phyloP scores from a whole-genome alignment of 305 asterid species.

The Petunia hybrid region DNA sequence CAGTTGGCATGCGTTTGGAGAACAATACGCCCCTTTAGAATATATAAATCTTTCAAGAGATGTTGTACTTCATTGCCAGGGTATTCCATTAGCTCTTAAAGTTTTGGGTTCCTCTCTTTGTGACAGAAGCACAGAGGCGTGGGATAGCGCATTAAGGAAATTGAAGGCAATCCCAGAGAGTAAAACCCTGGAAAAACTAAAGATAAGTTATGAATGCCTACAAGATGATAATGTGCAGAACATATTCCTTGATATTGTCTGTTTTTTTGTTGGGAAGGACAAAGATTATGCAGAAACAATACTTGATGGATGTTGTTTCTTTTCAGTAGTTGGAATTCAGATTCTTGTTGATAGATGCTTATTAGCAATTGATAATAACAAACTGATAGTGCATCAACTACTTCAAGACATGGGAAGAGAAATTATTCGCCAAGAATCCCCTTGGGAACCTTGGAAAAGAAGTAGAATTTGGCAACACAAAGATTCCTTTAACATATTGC shows the following conservation, averaged over 20 bases:
- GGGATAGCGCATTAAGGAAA: not conserved
- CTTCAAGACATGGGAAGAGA: not conserved
- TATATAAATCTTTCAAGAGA: not conserved
- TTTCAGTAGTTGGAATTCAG: not conserved
- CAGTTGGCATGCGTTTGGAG: not conserved
- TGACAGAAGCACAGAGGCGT: not conserved
- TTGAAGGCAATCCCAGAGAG: not conserved
- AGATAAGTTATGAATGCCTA: not conserved
- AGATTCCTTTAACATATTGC: constrained; percentile 30
- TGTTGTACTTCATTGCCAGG: not conserved
- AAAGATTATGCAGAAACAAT: not conserved
- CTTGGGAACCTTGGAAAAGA: constrained; percentile 13
- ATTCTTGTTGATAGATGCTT: not conserved
- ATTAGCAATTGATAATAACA: not conserved
- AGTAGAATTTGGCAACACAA: constrained; percentile 22
- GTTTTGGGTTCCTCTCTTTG: not conserved
- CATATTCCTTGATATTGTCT: constrained; percentile 13
- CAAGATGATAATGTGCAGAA: not conserved
- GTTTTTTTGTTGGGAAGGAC: not conserved
- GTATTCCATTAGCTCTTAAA: constrained; percentile 27
- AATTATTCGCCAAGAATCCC: constrained; percentile 9
- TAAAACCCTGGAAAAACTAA: not conserved
- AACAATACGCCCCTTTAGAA: not conserved
- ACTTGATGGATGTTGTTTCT: constrained; percentile 1
- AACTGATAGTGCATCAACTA: not conserved